Evolutionary conservation across 2,329 filamentous ascomycete species (phyloP), one percentile per base, ranked within the genome.

Genomic region (Akanthomyces uredinophilus): DNA sequence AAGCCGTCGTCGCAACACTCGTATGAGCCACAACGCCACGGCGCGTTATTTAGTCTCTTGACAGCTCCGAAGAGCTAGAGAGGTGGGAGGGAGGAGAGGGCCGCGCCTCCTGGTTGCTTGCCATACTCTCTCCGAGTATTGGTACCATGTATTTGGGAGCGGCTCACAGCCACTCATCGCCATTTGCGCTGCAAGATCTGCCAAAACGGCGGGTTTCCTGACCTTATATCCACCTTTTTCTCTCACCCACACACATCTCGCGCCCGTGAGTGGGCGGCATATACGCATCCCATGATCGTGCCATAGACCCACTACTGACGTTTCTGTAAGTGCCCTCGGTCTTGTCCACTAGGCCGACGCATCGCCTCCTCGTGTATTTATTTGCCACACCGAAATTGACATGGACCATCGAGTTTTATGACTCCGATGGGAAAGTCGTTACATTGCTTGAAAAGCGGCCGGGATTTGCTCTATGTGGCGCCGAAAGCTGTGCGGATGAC

Each of bases 1-100:
- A 32, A 49, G 24, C 5, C 11, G 8, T 27, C 27, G 32, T 49
- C 32, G 32, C 55, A 39, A 39, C 6, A 35, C 44, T 58, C 55
- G 55, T 58, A 58, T 58, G 44, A 49, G 44, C 55, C 55, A 58
- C 44, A 49, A 58, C 29, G 10, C 55, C 55, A 58, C 49, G 44
- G 20, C 55, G 55, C 16, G 20, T 44, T 11, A 14, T 11, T 58
- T 35, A 50, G 35, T 22, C 46, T 51, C 35, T 59, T 32, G 22
- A 27, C 18, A 50, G 46, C 56, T 22, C 18, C 46, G 46, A 24
- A 43, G 54, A 29, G 55, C 22, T 2, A 58, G 32, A 32, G 46
- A n/a, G n/a, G n/a, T n/a, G n/a, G 55, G 32, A 58, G 35, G 32
- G 5, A 59, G 56, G 46, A 22, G 56, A 59, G 35, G 46, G 22